phyloP scores from a whole-genome alignment of 73 alveolate species.

The Paramecium bursaria region DNA sequence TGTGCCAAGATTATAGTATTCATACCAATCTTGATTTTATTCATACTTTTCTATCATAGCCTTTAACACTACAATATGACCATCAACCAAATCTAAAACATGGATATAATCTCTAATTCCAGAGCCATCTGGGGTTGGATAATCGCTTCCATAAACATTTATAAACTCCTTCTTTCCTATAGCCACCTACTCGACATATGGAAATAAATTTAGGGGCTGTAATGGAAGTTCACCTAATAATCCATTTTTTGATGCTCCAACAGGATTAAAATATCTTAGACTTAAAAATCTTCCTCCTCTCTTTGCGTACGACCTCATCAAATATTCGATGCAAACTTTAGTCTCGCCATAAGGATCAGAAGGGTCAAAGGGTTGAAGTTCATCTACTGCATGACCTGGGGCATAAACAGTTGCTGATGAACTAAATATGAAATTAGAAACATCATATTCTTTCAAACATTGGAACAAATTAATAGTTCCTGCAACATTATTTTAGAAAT shows the following conservation, averaged over 20 bases:
- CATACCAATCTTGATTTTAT: slow-evolving; percentile 69
- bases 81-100: slow-evolving; percentile 96
- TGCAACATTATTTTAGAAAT: slow-evolving; percentile 93
- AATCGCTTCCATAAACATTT: slow-evolving; percentile 96
- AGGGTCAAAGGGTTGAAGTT: slow-evolving; percentile 79
- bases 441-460: slow-evolving; percentile 78
- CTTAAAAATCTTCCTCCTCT: slow-evolving; percentile 61
- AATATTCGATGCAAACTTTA: slow-evolving; percentile 72
- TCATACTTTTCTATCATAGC: slow-evolving; percentile 67
- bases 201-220: slow-evolving; percentile 93
- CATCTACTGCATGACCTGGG: slow-evolving; percentile 78
- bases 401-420: slow-evolving; percentile 97
- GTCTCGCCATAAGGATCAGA: slow-evolving; percentile 95
- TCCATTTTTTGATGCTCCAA: slow-evolving; percentile 98
- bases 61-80: slow-evolving; percentile 93
- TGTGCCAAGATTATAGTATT: slow-evolving; percentile 93
- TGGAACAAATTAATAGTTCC: slow-evolving; percentile 87
- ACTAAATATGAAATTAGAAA: slow-evolving; percentile 87
- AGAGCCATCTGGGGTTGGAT: slow-evolving; percentile 95
- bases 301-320: slow-evolving; percentile 55
- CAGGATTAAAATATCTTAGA: slow-evolving; percentile 96
- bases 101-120: slow-evolving; percentile 97
- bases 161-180: slow-evolving; percentile 82
- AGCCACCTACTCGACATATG: slow-evolving; percentile 92
- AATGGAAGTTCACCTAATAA: slow-evolving; percentile 96